These are phyloP conservation scores for Oryza officinalis DNA, from an alignment of 176 grass and related monocot genomes.

Conservation along the genomic window DNA sequence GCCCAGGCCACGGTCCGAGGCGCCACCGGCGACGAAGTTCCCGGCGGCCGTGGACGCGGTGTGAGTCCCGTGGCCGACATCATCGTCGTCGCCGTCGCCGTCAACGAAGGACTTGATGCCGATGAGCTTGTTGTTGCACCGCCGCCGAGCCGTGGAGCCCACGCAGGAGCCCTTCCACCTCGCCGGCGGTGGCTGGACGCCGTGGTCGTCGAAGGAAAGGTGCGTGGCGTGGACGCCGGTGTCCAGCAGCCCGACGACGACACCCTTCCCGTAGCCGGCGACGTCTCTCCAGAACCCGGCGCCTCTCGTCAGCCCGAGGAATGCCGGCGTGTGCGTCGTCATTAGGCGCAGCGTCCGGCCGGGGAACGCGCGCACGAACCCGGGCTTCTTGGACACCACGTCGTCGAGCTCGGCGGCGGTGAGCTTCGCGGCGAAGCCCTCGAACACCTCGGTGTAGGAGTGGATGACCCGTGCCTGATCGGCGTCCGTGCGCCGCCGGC, in stretches of 20 bases:
- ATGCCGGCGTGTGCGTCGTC: conserved; percentile 48
- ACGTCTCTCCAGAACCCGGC: conserved; percentile 13
- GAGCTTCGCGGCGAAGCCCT: conserved; percentile 33
- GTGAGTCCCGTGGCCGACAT: conserved; percentile 34
- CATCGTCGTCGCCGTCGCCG: not conserved
- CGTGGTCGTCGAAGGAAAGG: conserved; percentile 8
- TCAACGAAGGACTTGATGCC: not conserved
- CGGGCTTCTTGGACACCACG: conserved; percentile 13
- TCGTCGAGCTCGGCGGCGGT: conserved; percentile 15
- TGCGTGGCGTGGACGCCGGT: conserved; percentile 28
- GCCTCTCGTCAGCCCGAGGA: conserved; percentile 19
- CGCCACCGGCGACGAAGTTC: not conserved
- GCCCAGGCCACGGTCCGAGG: not conserved
- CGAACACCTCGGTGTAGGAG: conserved; percentile 44
- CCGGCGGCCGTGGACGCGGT: conserved; percentile 45
- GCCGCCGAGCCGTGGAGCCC: not conserved
- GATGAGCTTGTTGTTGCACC: conserved; percentile 42
- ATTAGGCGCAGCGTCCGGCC: not conserved
- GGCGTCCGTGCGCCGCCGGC: not conserved
- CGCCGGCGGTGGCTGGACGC: not conserved
- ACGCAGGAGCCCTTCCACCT: conserved; percentile 22
- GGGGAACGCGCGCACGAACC: conserved; percentile 41
- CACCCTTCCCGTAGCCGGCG: conserved; percentile 29
- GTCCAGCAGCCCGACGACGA: conserved; percentile 55
- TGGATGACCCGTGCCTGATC: conserved; percentile 30